Evolutionary conservation across 306 rosid genomes (phyloP), one percentile per base, ranked within the genome.

Genomic region (Cicer bijugum): DNA sequence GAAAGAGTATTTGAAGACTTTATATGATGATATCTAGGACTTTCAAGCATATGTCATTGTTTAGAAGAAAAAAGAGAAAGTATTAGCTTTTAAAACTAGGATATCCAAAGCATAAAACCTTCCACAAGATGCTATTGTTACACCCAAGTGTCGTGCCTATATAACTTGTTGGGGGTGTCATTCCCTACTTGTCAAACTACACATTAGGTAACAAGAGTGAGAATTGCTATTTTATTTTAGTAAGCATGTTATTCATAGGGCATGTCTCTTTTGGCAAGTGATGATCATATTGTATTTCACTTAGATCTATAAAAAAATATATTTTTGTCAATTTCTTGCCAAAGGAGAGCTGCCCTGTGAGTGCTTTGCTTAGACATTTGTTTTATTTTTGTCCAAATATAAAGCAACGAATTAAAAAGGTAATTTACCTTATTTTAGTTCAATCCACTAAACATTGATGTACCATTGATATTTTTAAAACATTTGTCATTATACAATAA

Each of bases 271-370:
- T 77, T 64, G 82, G 79, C 85, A 12, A 47, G 67, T 76, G n/a
- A 8, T 45, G 14, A 12, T 4, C 1, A 35, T 56, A 17, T 11
- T 72, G 17, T 5, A n/a, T 7, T 52, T 10, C 1, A 12, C 10
- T 53, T 51, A 19, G 20, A 35, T 23, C 9, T 37, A 8, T 9
- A 9, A 9, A n/a, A 44, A 35, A 72, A 62, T 15, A 40, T 23
- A 15, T 40, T 2, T 23, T 2, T 2, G 28, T 23, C 28, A 23
- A 23, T 2, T 65, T 53, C 74, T 75, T 65, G 81, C 78, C 81
- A 81, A 81, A 81, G 84, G 81, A 53, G 81, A 81, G 64, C 69
- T 81, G 81, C 57, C 84, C 84, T 70, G 28, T 38, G 69, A 75
- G 53, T 81, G 78, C 38, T 66, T 52, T 51, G 46, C 72, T 82